Percentiles rank a stretch among this genome's conserved stretches.
Conservation (phyloP, 1,139 yeast genomes). For the Suhomyces yuchorum region DNA sequence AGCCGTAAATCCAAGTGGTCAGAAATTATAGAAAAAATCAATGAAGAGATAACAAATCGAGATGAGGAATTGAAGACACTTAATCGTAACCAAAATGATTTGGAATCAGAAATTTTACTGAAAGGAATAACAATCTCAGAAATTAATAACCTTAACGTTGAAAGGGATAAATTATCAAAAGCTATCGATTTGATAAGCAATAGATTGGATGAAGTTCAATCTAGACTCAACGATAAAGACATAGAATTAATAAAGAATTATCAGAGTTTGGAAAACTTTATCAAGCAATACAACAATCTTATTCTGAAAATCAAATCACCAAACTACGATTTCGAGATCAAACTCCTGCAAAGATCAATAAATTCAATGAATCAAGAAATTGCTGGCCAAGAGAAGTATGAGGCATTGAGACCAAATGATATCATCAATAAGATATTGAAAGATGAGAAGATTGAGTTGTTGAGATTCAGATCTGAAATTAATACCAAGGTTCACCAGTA, state of each 20-base stretch:
- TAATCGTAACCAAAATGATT: constrained; percentile 46
- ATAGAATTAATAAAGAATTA: constrained; percentile 48
- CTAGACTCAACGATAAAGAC: constrained; percentile 49
- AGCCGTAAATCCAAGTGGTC: constrained; percentile 67
- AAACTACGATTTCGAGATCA: constrained; percentile 31
- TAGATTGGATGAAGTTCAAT: constrained; percentile 39
- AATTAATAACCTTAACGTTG: constrained; percentile 62
- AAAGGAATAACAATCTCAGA: constrained; percentile 64
- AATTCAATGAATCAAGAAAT: constrained; percentile 18
- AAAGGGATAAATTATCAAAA: constrained; percentile 59
- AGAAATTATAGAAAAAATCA: constrained; percentile 54
- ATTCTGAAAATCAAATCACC: constrained; percentile 46
- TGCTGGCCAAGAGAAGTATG: constrained; percentile 5
- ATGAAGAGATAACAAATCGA: constrained; percentile 53
- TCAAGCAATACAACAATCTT: constrained; percentile 58
- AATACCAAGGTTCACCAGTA: constrained; percentile 50
- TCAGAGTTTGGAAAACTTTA: constrained; percentile 52
- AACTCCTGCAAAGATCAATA: constrained; percentile 16
- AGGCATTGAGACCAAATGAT: constrained; percentile 30
- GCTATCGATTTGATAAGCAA: constrained; percentile 54
- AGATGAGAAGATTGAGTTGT: constrained; percentile 41
- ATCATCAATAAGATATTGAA: constrained; percentile 39
- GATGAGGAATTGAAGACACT: constrained; percentile 46
- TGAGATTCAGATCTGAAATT: constrained; percentile 51
- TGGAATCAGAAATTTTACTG: constrained; percentile 49